These are phyloP conservation scores for Pichia sp. DNA, from an alignment of 1,139 yeast species.

Conservation along the genomic window DNA sequence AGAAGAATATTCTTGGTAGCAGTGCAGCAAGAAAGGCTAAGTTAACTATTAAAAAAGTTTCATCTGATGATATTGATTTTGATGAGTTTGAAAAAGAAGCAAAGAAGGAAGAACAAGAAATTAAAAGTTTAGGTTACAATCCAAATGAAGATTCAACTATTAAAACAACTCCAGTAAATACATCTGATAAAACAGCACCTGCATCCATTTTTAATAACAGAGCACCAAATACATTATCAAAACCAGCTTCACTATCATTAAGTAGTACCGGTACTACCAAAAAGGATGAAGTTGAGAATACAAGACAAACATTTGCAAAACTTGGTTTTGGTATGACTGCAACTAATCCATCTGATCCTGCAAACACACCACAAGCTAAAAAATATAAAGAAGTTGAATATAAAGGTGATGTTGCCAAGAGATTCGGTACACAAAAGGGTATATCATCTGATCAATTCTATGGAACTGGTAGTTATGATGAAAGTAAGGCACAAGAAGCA, in stretches of 20 bases:
- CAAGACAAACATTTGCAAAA: constrained; percentile 68
- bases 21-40: constrained; percentile 42
- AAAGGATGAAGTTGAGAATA: constrained; percentile 38
- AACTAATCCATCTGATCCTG: constrained; percentile 30
- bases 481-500: constrained; percentile 74
- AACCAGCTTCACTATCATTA: constrained; percentile 9
- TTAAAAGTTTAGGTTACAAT: constrained; percentile 65
- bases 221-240: background rate
- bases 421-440: constrained; percentile 85
- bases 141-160: constrained; percentile 37
- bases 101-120: constrained; percentile 70
- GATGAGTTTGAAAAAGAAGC: constrained; percentile 90
- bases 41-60: constrained; percentile 48
- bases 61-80: constrained; percentile 70
- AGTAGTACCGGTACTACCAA: constrained; percentile 12
- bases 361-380: constrained; percentile 29
- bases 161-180: constrained; percentile 3
- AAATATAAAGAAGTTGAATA: constrained; percentile 38
- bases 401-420: constrained; percentile 67
- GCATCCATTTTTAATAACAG: constrained; percentile 18
- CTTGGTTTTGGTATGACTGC: constrained; percentile 79
- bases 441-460: constrained; percentile 93
- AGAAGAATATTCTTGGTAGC: constrained; percentile 28
- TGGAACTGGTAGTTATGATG: constrained; percentile 83
- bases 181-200: constrained; percentile 4